Percentiles rank a stretch among this genome's conserved stretches.
These are phyloP conservation scores for Metschnikowia bowlesiae DNA, from an alignment of 805 yeast species.

Conservation along the genomic window DNA sequence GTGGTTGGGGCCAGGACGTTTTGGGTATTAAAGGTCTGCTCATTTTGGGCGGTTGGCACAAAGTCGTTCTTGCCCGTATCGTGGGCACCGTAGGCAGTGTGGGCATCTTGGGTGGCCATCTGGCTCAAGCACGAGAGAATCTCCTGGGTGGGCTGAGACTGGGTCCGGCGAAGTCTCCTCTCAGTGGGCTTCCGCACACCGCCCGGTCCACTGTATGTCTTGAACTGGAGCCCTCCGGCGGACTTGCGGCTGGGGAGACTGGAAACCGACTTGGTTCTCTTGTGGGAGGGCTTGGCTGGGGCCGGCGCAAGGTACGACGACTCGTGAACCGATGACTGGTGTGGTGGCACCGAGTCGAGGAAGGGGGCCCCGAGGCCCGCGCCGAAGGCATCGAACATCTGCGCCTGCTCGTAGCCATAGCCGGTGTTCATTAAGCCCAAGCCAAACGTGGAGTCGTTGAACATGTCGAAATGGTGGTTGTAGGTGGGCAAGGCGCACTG, in stretches of 20 bases:
- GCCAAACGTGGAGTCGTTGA: conserved; percentile 17
- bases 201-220: conserved; percentile 28
- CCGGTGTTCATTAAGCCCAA: conserved; percentile 29
- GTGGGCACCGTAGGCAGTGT: neutral
- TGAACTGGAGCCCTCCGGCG: conserved; percentile 25
- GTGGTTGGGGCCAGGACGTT: no score
- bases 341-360: conserved; percentile 5
- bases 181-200: conserved; percentile 16
- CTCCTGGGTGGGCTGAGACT: conserved; percentile 6
- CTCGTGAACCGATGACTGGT: neutral
- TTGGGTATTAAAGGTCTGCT: no score
- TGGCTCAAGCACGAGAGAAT: neutral
- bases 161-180: conserved; percentile 5
- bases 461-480: conserved; percentile 5
- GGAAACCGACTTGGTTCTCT: conserved; percentile 26
- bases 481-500: conserved; percentile 4
- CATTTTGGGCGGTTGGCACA: no score
- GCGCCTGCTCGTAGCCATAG: conserved; percentile 7
- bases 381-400: neutral
- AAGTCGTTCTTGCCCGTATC: no score
- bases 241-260: conserved; percentile 17
- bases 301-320: neutral
- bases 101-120: neutral
- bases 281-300: conserved; percentile 11
- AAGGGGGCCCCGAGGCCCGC: neutral